Base-by-base conservation (phyloP, 129 eudicot genomes). In the Chrysanthemum seticuspe region DNA sequence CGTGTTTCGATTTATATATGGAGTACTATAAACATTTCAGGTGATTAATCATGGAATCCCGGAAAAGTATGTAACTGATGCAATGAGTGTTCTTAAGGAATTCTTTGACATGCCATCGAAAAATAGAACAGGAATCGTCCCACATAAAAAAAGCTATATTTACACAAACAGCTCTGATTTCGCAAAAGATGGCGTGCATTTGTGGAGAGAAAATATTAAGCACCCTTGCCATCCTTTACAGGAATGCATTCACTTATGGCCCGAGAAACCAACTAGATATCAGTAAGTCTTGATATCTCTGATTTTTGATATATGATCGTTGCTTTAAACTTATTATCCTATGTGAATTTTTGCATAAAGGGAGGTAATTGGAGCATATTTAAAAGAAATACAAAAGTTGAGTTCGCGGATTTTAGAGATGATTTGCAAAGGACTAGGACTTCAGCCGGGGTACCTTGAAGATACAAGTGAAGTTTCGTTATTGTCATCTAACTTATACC, bases 181-280 rank as follows among this genome's bases (percentile, higher is more conserved):
- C 55, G 66, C 75, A 0, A 62, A 53, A 72, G 84, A 91, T 21
- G 93, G 91, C 18, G 87, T 79, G 78, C 85, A 85, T 77, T 73
- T 87, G 71, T 91, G 97, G 97, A 87, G 93, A 80, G 97, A 91
- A 54, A 82, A 85, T 62, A 44, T 91, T 40, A 88, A 87, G 79
- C 93, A 86, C 40, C 70, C 81, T 21, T 91, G 96, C 69, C 82
- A 83, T 73, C 96, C 93, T 18, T 56, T 88, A 70, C 79, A 83
- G 31, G 77, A 85, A 65, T 88, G 87, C 79, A 59, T 83, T 74
- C 82, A 54, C 62, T 67, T 25, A 44, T 88, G 96, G 96, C 91
- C 97, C 12, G 65, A 70, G 45, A 83, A 77, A 11, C 96, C 93
- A 40, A 31, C 76, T 7, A 69, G 64, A 79, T 91, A 84, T 60